A percentile compares a stretch with the other conserved stretches of the same genome.
Conservation (phyloP, 1,284 basidiomycete species). For the Marasmius tenuissimus region DNA sequence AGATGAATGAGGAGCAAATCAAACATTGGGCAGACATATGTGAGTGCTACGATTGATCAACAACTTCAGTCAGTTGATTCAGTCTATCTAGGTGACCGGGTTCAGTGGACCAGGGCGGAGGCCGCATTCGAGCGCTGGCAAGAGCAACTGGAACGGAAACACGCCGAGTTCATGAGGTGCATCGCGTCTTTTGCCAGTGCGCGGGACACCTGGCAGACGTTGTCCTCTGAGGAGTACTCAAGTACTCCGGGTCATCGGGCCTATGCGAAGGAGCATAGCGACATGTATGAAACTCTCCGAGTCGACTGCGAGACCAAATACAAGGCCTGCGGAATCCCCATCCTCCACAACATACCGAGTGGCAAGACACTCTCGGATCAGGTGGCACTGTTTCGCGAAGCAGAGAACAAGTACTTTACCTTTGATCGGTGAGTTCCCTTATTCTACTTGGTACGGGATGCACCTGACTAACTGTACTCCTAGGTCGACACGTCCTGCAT, state of each 20-base stretch:
- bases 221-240: neutral
- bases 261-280: constrained; percentile 11
- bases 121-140: constrained; percentile 27
- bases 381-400: neutral
- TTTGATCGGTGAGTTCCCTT: neutral
- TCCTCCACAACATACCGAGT: neutral
- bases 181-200: constrained; percentile 16
- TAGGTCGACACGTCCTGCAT: too few relatives aligned
- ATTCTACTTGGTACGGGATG: too few relatives aligned
- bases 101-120: constrained; percentile 28
- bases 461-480: too few relatives aligned
- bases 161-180: constrained; percentile 22
- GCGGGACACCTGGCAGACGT: constrained; percentile 6
- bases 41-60: neutral
- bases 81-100: constrained; percentile 20
- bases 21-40: constrained; percentile 1
- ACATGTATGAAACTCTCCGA: neutral
- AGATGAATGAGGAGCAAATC: neutral
- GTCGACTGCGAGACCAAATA: neutral
- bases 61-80: neutral
- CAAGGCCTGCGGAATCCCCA: neutral
- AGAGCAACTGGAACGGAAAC: constrained; percentile 24
- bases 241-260: constrained; percentile 9
- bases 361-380: neutral
- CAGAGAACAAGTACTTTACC: neutral